Evolutionary conservation across 2,329 filamentous ascomycete genomes (phyloP).

Genomic region (Stagonosporopsis cucurbitacearum): DNA sequence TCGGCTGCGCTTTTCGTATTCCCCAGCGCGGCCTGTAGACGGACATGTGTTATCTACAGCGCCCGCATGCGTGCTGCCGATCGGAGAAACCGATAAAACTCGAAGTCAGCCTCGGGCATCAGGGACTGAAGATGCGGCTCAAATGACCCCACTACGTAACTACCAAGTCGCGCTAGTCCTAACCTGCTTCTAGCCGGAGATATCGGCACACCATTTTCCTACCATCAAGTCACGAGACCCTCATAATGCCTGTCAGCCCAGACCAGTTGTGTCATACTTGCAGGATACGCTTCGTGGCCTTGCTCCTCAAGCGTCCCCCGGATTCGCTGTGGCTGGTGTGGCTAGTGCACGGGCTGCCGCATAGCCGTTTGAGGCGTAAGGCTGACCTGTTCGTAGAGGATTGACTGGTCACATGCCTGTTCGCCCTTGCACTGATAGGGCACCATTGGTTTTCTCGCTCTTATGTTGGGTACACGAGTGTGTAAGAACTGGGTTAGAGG

Average conservation of each 20-base stretch:
- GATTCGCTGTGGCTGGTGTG: conserved; percentile 39
- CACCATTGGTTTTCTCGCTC: conserved; percentile 16
- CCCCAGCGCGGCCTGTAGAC: not conserved
- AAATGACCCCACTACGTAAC: conserved; percentile 20
- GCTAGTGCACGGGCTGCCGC: conserved; percentile 35
- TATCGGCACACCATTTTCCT: conserved; percentile 13
- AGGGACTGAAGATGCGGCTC: conserved; percentile 19
- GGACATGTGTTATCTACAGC: not conserved
- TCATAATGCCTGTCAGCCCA: conserved; percentile 19
- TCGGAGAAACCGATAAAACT: conserved; percentile 1
- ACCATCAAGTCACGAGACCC: conserved; percentile 22
- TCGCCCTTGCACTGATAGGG: conserved; percentile 16
- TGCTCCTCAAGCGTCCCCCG: conserved; percentile 12
- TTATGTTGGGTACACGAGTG: conserved; percentile 9
- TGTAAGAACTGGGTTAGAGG: conserved; percentile 18
- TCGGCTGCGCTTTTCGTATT: conserved; percentile 1
- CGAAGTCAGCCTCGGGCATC: conserved; percentile 11
- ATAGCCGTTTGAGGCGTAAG: conserved; percentile 30
- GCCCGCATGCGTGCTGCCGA: conserved; percentile 7
- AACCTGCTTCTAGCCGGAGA: conserved; percentile 20
- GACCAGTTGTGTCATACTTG: conserved; percentile 30
- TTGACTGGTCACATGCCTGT: conserved; percentile 26
- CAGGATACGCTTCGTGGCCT: conserved; percentile 20
- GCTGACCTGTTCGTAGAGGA: conserved; percentile 24
- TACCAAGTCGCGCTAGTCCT: conserved; percentile 8